phyloP scores from a whole-genome alignment of 108 stramenopile genomes.

The Heterococcus sp. region DNA sequence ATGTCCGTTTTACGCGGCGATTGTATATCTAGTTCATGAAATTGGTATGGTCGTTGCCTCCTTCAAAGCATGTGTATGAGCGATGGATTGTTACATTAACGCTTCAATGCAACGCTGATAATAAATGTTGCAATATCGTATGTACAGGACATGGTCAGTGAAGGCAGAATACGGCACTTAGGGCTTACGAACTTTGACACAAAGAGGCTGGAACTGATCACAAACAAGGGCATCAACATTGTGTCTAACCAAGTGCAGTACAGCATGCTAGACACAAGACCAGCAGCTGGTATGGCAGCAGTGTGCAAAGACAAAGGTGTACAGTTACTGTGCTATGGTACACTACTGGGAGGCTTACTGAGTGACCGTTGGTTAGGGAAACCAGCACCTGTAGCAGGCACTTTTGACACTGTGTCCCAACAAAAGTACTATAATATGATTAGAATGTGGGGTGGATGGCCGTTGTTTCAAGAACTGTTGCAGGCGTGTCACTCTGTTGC shows the following conservation, averaged over 20 bases:
- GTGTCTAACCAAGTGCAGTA: slow-evolving; percentile 41
- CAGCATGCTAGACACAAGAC: slow-evolving; percentile 35
- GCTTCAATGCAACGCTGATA: not conserved
- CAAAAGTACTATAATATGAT: slow-evolving; percentile 44
- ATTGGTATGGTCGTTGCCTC: not conserved
- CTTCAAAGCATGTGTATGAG: not conserved
- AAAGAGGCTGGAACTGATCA: slow-evolving; percentile 16
- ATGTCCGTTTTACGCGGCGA: not conserved
- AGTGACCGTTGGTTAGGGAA: slow-evolving; percentile 28
- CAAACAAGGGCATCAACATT: slow-evolving; percentile 21
- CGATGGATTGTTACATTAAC: not conserved
- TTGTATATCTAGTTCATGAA: not conserved
- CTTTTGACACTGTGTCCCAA: slow-evolving; percentile 39
- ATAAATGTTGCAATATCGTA: not conserved
- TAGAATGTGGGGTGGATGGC: slow-evolving; percentile 29
- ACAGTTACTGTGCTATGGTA: slow-evolving; percentile 30
- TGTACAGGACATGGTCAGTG: slow-evolving; percentile 11
- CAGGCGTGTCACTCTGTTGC: slow-evolving; percentile 9
- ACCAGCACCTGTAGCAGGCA: slow-evolving; percentile 2
- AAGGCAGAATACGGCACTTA: slow-evolving; percentile 32
- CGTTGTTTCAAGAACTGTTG: slow-evolving; percentile 29
- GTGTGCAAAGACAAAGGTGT: slow-evolving; percentile 5
- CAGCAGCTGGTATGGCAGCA: slow-evolving; percentile 11
- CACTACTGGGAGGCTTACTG: slow-evolving; percentile 30
- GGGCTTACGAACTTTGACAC: slow-evolving; percentile 46